These are phyloP conservation scores for Logfia minima DNA, from an alignment of 129 eudicot species.

Conservation along the genomic window DNA sequence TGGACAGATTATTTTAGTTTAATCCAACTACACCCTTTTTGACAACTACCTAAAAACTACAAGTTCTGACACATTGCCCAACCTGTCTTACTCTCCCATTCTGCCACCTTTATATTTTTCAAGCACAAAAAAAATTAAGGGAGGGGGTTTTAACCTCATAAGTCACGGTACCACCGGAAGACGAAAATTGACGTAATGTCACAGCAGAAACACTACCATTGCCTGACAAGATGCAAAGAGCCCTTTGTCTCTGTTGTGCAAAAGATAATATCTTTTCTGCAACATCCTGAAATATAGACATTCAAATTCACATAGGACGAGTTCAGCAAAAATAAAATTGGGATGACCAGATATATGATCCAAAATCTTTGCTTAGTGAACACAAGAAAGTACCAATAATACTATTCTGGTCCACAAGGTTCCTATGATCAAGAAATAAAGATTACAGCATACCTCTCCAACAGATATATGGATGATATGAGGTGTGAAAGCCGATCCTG, in stretches of 20 bases:
- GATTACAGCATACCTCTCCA: conserved; percentile 65
- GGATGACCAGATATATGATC: not conserved
- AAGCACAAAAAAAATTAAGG: not conserved
- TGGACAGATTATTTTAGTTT: not conserved
- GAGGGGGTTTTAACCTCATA: conserved; percentile 56
- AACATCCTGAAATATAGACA: conserved; percentile 51
- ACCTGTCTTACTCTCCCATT: not conserved
- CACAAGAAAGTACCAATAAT: not conserved
- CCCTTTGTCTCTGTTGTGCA: conserved; percentile 82
- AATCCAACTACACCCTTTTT: not conserved
- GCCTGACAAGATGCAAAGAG: conserved; percentile 78
- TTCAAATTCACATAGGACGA: not conserved
- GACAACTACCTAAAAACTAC: not conserved
- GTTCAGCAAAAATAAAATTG: not conserved
- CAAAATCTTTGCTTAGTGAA: not conserved
- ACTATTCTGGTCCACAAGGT: not conserved
- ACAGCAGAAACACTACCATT: conserved; percentile 72
- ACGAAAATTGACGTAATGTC: conserved; percentile 70
- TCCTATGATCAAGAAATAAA: not conserved
- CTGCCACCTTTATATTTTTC: not conserved
- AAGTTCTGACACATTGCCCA: not conserved
- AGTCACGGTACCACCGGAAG: conserved; percentile 59
- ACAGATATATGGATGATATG: conserved; percentile 68
- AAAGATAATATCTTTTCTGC: conserved; percentile 72
- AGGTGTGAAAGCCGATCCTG: conserved; percentile 93